Evolutionary conservation across 768 basidiomycete species (phyloP).

Genomic region (Sporobolomyces roseus): DNA sequence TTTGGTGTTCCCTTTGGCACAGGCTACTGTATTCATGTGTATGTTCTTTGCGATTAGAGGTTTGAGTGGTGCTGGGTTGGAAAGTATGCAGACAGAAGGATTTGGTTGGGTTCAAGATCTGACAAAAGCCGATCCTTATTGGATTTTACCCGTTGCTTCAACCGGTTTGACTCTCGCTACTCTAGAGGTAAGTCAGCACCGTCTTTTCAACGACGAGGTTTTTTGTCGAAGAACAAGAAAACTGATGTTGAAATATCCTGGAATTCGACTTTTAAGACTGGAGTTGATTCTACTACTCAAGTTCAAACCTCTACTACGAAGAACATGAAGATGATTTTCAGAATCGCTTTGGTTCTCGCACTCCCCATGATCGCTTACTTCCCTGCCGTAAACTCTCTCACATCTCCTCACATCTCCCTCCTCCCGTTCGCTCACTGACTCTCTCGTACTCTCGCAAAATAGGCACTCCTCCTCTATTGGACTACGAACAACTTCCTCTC

Average conservation of each 20-base stretch:
- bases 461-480: conserved; percentile 64
- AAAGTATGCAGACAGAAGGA: conserved; percentile 73
- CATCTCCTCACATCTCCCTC: too few relatives aligned
- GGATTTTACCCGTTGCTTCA: conserved; percentile 62
- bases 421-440: too few relatives aligned
- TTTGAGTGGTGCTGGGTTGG: conserved; percentile 67
- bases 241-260: too few relatives aligned
- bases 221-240: too few relatives aligned
- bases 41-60: conserved; percentile 76
- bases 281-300: conserved; percentile 55
- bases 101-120: conserved; percentile 70
- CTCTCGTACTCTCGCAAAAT: not conserved
- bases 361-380: conserved; percentile 59
- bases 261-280: too few relatives aligned
- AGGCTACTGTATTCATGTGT: conserved; percentile 71
- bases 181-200: conserved; percentile 61
- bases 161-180: conserved; percentile 65
- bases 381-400: conserved; percentile 61
- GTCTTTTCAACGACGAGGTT: too few relatives aligned
- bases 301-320: conserved; percentile 53
- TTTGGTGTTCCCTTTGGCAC: conserved; percentile 61
- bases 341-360: conserved; percentile 57
- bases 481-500: conserved; percentile 57
- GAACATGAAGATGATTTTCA: conserved; percentile 67
- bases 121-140: conserved; percentile 70